These are phyloP conservation scores for Phylloporus sp. DNA, from an alignment of 768 basidiomycete species.

Conservation along the genomic window DNA sequence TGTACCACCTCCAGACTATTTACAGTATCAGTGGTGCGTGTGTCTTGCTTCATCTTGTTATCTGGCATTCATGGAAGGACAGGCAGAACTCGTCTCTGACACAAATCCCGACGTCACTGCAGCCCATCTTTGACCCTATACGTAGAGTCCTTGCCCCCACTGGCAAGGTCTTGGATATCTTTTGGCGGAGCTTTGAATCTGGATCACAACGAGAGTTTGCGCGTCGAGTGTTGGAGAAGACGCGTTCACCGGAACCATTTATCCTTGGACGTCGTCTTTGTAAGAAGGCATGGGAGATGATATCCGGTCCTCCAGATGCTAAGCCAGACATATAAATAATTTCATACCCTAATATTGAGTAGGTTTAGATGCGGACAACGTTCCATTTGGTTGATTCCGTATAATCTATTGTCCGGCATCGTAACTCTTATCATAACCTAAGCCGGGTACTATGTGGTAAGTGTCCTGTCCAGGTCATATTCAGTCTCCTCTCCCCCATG, in stretches of 20 bases:
- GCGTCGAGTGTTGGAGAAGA: constrained; percentile 58
- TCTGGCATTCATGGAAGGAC: neutral
- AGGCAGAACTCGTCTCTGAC: constrained; percentile 54
- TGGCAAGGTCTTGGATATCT: constrained; percentile 44
- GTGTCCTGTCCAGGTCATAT: neutral
- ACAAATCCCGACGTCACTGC: constrained; percentile 54
- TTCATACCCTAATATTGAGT: constrained; percentile 22
- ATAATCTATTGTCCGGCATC: no score
- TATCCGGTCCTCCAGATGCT: constrained; percentile 29
- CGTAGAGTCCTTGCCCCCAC: constrained; percentile 57
- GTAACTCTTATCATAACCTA: no score
- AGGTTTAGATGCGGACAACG: no score
- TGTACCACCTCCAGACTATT: constrained; percentile 17
- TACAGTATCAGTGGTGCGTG: constrained; percentile 34
- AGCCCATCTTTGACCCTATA: constrained; percentile 51
- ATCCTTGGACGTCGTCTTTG: constrained; percentile 38
- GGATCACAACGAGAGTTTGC: constrained; percentile 61
- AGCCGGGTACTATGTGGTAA: no score
- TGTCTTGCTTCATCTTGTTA: constrained; percentile 4
- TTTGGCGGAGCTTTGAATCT: constrained; percentile 50
- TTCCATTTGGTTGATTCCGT: no score
- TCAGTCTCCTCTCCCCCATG: constrained; percentile 29
- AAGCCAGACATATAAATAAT: constrained; percentile 21
- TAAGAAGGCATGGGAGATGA: constrained; percentile 38
- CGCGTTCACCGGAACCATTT: constrained; percentile 57